These are phyloP conservation scores for Pilaira anomala DNA, from an alignment of 192 early-diverging fungal genomes.

Conservation along the genomic window DNA sequence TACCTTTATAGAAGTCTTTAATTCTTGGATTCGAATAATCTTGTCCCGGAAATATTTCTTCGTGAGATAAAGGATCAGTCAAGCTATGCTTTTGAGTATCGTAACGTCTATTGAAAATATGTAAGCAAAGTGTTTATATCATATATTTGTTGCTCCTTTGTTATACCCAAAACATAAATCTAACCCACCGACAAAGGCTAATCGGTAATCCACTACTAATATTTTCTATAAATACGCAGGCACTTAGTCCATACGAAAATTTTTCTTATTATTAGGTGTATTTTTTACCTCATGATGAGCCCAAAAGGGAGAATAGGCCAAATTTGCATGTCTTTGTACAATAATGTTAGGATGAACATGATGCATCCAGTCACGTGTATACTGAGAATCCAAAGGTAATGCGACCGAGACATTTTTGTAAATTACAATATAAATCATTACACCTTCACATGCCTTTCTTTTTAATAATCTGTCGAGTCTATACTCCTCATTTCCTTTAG, in stretches of 20 bases:
- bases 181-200: slow-evolving; percentile 84
- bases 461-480: slow-evolving; percentile 72
- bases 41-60: slow-evolving; percentile 65
- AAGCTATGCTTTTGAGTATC: slow-evolving; percentile 78
- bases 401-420: slow-evolving; percentile 81
- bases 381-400: slow-evolving; percentile 65
- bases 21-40: slow-evolving; percentile 91
- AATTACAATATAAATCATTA: slow-evolving; percentile 79
- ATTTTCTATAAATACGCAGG: slow-evolving; percentile 55
- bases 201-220: slow-evolving; percentile 70
- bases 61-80: slow-evolving; percentile 57
- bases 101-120: slow-evolving; percentile 56
- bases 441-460: slow-evolving; percentile 78
- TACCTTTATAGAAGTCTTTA: slow-evolving; percentile 67
- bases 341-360: slow-evolving; percentile 71
- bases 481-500: slow-evolving; percentile 71
- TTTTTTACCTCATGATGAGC: slow-evolving; percentile 66
- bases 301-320: slow-evolving; percentile 71
- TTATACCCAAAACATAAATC: slow-evolving; percentile 80
- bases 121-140: not conserved
- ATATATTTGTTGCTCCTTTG: not conserved
- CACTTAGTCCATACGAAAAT: too few relatives aligned
- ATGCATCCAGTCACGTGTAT: slow-evolving; percentile 71
- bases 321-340: slow-evolving; percentile 84
- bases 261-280: not conserved